Evolutionary conservation across 805 yeast species (phyloP), one percentile per base, ranked within the genome.

Genomic region (Wickerhamiella domercqiae): DNA sequence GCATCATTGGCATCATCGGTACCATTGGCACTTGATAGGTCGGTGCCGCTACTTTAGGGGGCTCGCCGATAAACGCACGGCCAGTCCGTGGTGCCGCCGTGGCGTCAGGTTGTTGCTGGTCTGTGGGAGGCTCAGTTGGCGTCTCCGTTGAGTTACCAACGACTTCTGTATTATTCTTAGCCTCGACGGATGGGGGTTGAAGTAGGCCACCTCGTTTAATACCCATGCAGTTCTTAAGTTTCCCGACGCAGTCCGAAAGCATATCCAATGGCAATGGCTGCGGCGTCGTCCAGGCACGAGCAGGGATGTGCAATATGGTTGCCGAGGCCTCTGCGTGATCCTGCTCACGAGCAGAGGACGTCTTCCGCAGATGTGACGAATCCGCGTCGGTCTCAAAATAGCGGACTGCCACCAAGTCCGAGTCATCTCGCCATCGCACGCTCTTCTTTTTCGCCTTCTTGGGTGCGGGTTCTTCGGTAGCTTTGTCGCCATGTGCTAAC

Each of bases 341-440:
- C 15, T 32, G 47, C 25, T 32, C 31, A 15, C 39, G 39, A 2
- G 45, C 43, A 37, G 46, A 36, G 45, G 39, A 21, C 38, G 51
- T 35, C 18, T 52, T 39, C 36, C 45, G 42, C 36, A 44, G 38
- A 13, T 37, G 42, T n/a, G 48, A 42, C 20, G 39, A 39, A 17
- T 41, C 46, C 18, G n/a, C 21, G 15, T 45, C 50, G 25, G 47
- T 40, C 29, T 55, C 59, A 37, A 53, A 57, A 29, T 34, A 44
- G 21, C 52, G 42, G 14, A 57, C 56, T 19, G 42, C 36, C 7
- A 54, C 59, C 1, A 57, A 49, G 16, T 53, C 54, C 11, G 34
- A 28, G 21, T 54, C 62, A 18, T 46, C 33, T 28, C 46, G 45
- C 62, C 62, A 57, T 11, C 43, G 39, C 1, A 57, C 62, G 4